Base-by-base conservation (phyloP, 2,329 filamentous ascomycete genomes). In the Zopfia rhizophila region DNA sequence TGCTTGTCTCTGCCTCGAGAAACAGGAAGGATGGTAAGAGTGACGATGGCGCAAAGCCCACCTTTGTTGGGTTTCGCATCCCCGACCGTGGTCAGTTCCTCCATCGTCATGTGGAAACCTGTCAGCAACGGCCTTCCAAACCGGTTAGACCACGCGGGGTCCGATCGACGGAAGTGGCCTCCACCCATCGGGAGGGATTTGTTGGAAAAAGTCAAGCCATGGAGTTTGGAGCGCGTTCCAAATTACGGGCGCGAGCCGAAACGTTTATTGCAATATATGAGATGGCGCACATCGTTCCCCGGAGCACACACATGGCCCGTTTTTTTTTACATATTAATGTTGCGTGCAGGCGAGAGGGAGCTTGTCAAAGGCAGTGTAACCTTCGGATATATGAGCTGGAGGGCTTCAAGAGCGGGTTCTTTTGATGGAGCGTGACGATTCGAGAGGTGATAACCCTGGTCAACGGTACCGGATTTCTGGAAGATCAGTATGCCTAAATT, bases 161-260 rank as follows among this genome's bases (percentile, higher is more conserved):
- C 54, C 36, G 57, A 56, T 63, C 59, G 65, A 60, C 59, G 58
- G 50, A 55, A 22, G 25, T 25, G 29, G 63, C 61, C 57, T 48
- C 61, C 50, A 56, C 64, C 61, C 60, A 63, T 38, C 35, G 35
- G 27, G 28, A 32, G 48, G 51, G 55, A 59, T 46, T 41, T 46
- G 57, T 60, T 37, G 52, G 52, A 52, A 48, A 47, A 51, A 45
- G 48, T 35, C 45, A 47, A 45, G 45, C 48, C 36, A 48, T 40
- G 40, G 45, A 55, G 40, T 49, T 50, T 48, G 53, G 47, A 38
- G 42, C 21, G 43, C 16, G 45, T 59, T 57, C 56, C 50, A 55
- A 44, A 50, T 43, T 45, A 45, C 38, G 60, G 53, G 53, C 48
- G 50, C 51, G 37, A 63, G 57, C 56, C 58, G 52, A 60, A 58